A percentile compares a stretch with the other conserved stretches of the same genome.
phyloP scores from a whole-genome alignment of 2,329 filamentous ascomycete species.

The Beauveria rudraprayagi region DNA sequence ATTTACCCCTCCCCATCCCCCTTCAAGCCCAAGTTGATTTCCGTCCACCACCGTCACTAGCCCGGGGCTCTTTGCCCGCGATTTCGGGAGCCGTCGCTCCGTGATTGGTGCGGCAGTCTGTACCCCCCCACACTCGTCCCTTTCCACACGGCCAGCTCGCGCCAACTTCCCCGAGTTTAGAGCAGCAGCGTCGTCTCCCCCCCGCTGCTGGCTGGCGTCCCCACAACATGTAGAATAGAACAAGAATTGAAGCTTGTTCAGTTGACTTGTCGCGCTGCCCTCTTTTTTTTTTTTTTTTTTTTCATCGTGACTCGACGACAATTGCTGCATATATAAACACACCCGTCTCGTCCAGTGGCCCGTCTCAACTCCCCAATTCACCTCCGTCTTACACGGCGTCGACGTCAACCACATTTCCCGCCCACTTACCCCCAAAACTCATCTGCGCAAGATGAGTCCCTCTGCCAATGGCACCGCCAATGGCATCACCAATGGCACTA shows the following conservation, averaged over 20 bases:
- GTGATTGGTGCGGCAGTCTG: slow-evolving; percentile 9
- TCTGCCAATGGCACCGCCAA: slow-evolving; percentile 10
- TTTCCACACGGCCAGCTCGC: not conserved
- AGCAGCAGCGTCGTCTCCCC: not conserved
- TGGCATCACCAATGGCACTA: not conserved
- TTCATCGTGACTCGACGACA: not conserved
- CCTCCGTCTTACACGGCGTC: not conserved
- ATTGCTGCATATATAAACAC: not conserved
- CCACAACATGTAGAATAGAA: not conserved
- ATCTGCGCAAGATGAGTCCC: slow-evolving; percentile 8
- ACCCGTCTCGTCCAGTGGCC: not conserved
- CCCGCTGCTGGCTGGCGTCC: not conserved
- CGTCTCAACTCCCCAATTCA: not conserved
- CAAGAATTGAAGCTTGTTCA: not conserved
- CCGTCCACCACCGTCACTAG: too few relatives aligned
- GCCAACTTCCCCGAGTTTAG: not conserved
- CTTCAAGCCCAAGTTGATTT: too few relatives aligned
- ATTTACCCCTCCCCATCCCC: too few relatives aligned
- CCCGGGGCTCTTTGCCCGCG: too few relatives aligned
- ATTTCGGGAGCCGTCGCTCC: not conserved
- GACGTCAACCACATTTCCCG: not conserved
- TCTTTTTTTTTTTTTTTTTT: not conserved
- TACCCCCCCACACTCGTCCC: not conserved
- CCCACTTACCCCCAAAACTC: not conserved
- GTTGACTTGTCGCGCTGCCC: not conserved